These are phyloP conservation scores for Coniophora puteana DNA, from an alignment of 1,284 basidiomycete species.

Conservation along the genomic window DNA sequence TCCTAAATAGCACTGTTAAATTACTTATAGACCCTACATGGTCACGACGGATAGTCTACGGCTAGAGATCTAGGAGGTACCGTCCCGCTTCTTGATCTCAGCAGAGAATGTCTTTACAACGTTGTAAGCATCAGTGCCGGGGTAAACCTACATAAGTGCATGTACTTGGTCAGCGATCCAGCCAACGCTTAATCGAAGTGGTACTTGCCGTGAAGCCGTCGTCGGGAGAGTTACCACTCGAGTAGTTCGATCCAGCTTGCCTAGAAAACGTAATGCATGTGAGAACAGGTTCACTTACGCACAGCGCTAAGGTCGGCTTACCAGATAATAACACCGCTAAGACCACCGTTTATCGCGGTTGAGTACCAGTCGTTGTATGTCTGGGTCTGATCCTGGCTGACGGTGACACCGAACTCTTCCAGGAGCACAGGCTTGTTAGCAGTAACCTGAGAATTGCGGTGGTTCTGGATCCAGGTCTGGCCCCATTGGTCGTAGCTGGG, in stretches of 20 bases:
- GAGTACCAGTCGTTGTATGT: slow-evolving; percentile 6
- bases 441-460: slow-evolving; percentile 3
- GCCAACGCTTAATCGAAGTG: not conserved
- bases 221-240: not conserved
- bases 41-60: too few relatives aligned
- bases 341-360: slow-evolving; percentile 3
- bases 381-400: slow-evolving; percentile 6
- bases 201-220: slow-evolving; percentile 2
- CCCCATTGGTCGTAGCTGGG: too few relatives aligned
- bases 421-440: slow-evolving; percentile 6
- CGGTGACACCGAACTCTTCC: slow-evolving; percentile 7
- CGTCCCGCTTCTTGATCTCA: too few relatives aligned
- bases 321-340: slow-evolving; percentile 6
- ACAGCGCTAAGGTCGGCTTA: not conserved
- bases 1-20: too few relatives aligned
- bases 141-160: too few relatives aligned
- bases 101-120: not conserved
- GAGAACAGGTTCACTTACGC: not conserved
- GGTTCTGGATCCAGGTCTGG: slow-evolving; percentile 4
- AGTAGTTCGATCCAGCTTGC: slow-evolving; percentile 8
- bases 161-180: too few relatives aligned
- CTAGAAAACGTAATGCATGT: not conserved
- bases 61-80: too few relatives aligned
- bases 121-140: not conserved
- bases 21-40: too few relatives aligned